Conservation (phyloP, 2,329 filamentous ascomycete species). For the Pestalotiopsis sp. region DNA sequence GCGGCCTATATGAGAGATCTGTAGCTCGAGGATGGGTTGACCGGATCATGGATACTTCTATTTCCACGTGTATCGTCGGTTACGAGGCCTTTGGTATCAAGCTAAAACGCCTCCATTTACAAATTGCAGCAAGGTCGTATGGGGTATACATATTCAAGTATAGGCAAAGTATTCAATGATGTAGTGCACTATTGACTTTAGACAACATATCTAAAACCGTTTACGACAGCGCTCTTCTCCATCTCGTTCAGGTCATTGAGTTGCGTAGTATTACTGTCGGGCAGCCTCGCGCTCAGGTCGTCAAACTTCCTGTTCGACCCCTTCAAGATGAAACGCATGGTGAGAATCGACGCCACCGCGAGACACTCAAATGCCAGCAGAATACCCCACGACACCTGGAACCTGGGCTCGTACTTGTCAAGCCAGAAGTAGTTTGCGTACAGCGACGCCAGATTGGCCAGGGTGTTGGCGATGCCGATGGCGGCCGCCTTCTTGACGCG, state of each 20-base stretch:
- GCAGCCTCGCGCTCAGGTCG: neutral
- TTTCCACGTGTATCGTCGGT: too few relatives aligned
- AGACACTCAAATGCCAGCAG: conserved; percentile 9
- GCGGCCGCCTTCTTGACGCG: conserved; percentile 17
- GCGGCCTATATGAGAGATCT: too few relatives aligned
- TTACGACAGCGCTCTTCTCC: neutral
- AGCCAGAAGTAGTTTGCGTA: conserved; percentile 20
- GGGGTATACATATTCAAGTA: too few relatives aligned
- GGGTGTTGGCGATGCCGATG: conserved; percentile 16
- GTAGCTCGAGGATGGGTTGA: too few relatives aligned
- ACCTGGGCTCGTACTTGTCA: conserved; percentile 15
- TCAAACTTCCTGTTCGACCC: conserved; percentile 18
- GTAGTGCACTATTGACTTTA: too few relatives aligned
- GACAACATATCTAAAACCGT: neutral
- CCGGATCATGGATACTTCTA: too few relatives aligned
- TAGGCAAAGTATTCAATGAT: too few relatives aligned
- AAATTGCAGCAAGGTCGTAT: too few relatives aligned
- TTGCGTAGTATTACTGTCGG: neutral
- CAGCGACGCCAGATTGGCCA: conserved; percentile 18
- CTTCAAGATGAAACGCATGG: neutral
- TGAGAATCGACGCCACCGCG: neutral
- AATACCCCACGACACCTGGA: conserved; percentile 14
- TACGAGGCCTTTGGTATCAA: too few relatives aligned
- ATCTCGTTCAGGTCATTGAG: neutral
- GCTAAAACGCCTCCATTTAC: too few relatives aligned